A percentile compares a stretch with the other conserved stretches of the same genome.
phyloP scores from a whole-genome alignment of 176 grass and related monocot species.

The Ananas comosus region DNA sequence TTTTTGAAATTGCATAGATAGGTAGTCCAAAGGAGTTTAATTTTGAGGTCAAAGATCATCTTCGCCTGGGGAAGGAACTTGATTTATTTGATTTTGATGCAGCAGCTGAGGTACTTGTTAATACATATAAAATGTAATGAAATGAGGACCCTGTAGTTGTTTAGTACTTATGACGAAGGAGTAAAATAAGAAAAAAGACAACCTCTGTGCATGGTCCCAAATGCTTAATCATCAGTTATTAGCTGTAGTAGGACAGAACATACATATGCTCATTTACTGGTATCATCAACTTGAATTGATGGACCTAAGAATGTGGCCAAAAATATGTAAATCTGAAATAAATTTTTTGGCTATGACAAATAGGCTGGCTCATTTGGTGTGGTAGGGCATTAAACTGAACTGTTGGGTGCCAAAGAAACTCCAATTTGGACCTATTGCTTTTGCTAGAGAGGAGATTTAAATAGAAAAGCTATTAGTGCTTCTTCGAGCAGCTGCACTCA shows the following conservation, averaged over 20 bases:
- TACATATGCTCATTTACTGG: too few species aligned
- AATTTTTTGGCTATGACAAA: too few species aligned
- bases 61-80: slow-evolving; percentile 86
- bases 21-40: slow-evolving; percentile 60
- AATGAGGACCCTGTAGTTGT: background rate
- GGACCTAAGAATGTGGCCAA: too few species aligned
- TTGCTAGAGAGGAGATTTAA: too few species aligned
- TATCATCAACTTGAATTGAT: too few species aligned
- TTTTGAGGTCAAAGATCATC: slow-evolving; percentile 81
- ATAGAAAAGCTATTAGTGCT: too few species aligned
- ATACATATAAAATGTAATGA: background rate
- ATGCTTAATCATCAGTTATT: background rate
- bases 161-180: background rate
- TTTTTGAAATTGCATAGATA: slow-evolving; percentile 40
- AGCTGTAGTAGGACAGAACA: background rate
- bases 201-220: background rate
- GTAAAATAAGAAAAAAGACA: background rate
- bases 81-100: slow-evolving; percentile 97
- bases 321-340: too few species aligned
- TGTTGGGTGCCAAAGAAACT: too few species aligned
- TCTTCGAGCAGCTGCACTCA: too few species aligned
- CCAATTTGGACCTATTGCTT: too few species aligned
- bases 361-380: too few species aligned
- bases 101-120: slow-evolving; percentile 61
- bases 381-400: too few species aligned